Evolutionary conservation across 2,329 filamentous ascomycete species (phyloP).

Genomic region (Graphiopsis chlorocephala): DNA sequence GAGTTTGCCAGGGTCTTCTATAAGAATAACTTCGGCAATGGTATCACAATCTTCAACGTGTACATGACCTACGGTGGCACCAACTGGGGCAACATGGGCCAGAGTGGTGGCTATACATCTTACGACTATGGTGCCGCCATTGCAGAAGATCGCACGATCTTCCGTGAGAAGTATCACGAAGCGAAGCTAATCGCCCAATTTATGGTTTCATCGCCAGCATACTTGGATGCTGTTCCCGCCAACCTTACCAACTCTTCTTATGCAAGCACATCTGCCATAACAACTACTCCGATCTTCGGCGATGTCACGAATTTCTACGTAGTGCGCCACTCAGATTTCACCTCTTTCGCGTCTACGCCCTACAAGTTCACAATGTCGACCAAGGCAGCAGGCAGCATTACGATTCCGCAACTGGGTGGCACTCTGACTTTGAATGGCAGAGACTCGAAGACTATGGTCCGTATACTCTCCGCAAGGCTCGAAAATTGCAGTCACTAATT

Average conservation of each 20-base stretch:
- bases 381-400: conserved; percentile 56
- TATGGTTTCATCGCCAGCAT: conserved; percentile 67
- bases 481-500: background rate
- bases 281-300: conserved; percentile 62
- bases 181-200: conserved; percentile 75
- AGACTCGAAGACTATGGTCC: conserved; percentile 65
- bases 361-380: conserved; percentile 65
- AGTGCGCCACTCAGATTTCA: conserved; percentile 61
- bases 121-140: conserved; percentile 65
- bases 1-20: conserved; percentile 80
- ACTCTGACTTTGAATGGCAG: conserved; percentile 58
- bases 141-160: conserved; percentile 64
- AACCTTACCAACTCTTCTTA: conserved; percentile 51
- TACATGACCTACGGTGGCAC: conserved; percentile 71
- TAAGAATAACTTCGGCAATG: conserved; percentile 47
- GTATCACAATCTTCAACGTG: conserved; percentile 63
- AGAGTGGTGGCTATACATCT: conserved; percentile 58
- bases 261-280: conserved; percentile 52
- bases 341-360: conserved; percentile 52
- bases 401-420: conserved; percentile 58
- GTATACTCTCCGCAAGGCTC: background rate
- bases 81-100: conserved; percentile 60
- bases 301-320: conserved; percentile 62
- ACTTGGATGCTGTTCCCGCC: conserved; percentile 59
- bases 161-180: conserved; percentile 75